Evolutionary conservation across 495 filamentous ascomycete genomes (phyloP).

Genomic region (Sordaria brevicollis): DNA sequence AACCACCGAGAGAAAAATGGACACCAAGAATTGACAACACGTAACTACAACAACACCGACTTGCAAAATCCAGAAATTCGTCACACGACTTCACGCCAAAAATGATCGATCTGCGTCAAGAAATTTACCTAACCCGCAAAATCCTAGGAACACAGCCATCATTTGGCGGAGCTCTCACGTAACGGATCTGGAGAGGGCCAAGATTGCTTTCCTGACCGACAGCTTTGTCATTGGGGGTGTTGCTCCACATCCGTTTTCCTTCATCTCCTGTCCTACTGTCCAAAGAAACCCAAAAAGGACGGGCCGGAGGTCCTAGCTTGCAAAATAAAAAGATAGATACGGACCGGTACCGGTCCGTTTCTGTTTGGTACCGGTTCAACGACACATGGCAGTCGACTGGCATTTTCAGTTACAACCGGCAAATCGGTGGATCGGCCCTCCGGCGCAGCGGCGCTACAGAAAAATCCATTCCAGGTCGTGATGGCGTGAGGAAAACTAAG

Average conservation of each 20-base stretch:
- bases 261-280: too few species aligned
- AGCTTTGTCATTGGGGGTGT: not conserved
- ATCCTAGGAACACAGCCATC: too few species aligned
- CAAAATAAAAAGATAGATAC: too few species aligned
- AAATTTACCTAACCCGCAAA: not conserved
- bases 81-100: not conserved
- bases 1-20: too few species aligned
- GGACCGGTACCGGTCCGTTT: not conserved
- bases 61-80: not conserved
- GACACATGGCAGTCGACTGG: not conserved
- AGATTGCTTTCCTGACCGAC: not conserved
- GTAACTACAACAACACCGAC: not conserved
- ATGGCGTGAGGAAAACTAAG: not conserved
- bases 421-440: not conserved
- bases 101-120: not conserved
- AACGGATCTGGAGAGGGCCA: too few species aligned
- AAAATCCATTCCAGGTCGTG: too few species aligned
- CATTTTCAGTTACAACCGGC: not conserved
- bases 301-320: not conserved
- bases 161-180: not conserved
- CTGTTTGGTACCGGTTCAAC: too few species aligned
- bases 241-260: not conserved
- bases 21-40: not conserved
- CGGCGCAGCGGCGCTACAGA: too few species aligned
- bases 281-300: not conserved